Base-by-base conservation (phyloP, 768 basidiomycete species). In the Boletus vinaceobasis region DNA sequence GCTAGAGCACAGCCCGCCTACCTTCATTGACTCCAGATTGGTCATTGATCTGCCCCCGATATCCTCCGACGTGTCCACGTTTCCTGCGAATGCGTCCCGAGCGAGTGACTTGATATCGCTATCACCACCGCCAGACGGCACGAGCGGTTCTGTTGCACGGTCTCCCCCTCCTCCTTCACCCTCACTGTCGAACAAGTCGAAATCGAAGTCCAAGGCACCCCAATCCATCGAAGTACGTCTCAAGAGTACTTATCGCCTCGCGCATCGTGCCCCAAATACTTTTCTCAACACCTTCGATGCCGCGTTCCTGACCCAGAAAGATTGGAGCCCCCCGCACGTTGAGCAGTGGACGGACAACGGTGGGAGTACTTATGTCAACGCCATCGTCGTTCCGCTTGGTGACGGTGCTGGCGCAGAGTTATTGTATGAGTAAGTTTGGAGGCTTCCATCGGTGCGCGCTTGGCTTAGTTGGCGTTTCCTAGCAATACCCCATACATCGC, bases 1-100 rank as follows among this genome's bases (percentile, higher is more conserved):
- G 5, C 69, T 80, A 7, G 80, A 82, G 49, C 72, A 80, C 48
- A 85, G 84, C 53, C 77, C 83, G 0, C 79, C 85, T 3, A 82
- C 84, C 5, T 81, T 74, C 59, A 58, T 87, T 36, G 78, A 86
- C 60, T 79, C 81, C 0, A 74, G 74, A 4, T 70, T 87, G 9
- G 50, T 83, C 35, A 72, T 84, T 37, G 64, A 70, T 0, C 69
- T 75, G 23, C 73, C 70, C 21, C 62, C 58, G 5, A 56, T 58
- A 11, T 50, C 49, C 32, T 48, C 51, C n/a, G 44, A 21, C 37
- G 9, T 29, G 17, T 19, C 15, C 5, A 4, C 36, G 7, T 14
- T 26, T 19, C 8, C 47, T 21, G 15, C 29, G 1, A 43, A 33
- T 7, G 4, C n/a, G 1, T 43, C 52, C 17, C 50, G 26, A 36